Base-by-base conservation (phyloP, 495 filamentous ascomycete species). In the Aspergillus olivimuriae region DNA sequence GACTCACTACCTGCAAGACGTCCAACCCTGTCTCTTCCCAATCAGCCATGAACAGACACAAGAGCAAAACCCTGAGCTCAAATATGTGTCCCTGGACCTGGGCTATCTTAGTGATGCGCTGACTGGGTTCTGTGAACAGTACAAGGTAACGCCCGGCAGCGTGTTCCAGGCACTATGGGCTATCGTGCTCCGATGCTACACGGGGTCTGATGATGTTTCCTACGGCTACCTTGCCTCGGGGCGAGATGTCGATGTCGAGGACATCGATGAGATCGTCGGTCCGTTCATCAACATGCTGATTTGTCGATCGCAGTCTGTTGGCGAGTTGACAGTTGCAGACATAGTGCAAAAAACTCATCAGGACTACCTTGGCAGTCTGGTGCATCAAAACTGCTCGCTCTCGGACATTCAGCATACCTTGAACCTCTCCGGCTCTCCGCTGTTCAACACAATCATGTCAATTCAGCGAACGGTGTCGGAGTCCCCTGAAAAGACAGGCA, bases 151-250 rank as follows among this genome's bases (percentile, higher is more conserved):
- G 24, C 6, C 11, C 24, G 24, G 6, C 11, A 5, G 5, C 5
- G 24, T 28, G 11, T 28, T 5, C 11, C 37, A 39, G 23, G 19
- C 26, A 3, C 72, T 73, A 2, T 52, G 77, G n/a, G 49, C 47
- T 10, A 43, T 62, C 21, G 65, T 77, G 53, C 73, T 62, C 63
- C 3, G 73, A 65, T 0, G 66, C 65, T 5, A 79, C 76, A 58
- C 73, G 56, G 6, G 72, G 74, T 43, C 62, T 68, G 34, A 74
- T 73, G 53, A 62, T 55, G 12, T 61, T 75, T 31, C 40, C 28
- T 41, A 28, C 20, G 20, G 43, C 49, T 22, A 48, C 41, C 7
- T 46, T 46, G 16, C 32, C 19, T 4, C 43, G 54, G 34, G 34
- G 22, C 9, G 55, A 55, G 28, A 52, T 43, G 17, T 48, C 54